Base-by-base conservation (phyloP, 257 asterid species). In the Plantago ovata region DNA sequence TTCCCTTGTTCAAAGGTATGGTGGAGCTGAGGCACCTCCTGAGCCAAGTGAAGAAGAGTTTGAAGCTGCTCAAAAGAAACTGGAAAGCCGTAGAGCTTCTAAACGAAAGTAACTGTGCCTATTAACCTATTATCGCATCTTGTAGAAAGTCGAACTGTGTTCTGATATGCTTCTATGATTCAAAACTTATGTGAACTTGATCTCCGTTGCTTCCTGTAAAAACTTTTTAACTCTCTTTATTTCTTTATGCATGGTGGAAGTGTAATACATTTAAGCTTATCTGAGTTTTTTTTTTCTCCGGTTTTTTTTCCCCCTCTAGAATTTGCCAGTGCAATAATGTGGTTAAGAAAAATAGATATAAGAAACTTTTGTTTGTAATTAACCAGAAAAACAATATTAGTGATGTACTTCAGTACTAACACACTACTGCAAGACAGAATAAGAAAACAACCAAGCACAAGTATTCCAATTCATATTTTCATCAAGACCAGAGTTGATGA, bases 31-130 rank as follows among this genome's bases (percentile, higher is more conserved):
- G 54, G 60, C 77, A 28, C 66, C 38, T 38, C 64, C 85, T 1
- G 89, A 86, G 65, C 98, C 98, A 38, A 86, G 84, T 60, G 95
- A 92, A 64, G 97, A 84, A 73, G 98, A 93, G 68, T 89, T 93
- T 45, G 94, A 86, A 86, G 95, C 97, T 69, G 83, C 88, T 64
- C 80, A 80, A 32, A 69, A 38, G 54, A 93, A 68, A 66, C 78
- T 93, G 2, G 96, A 86, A 72, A 75, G 82, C 20, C 79, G 74
- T 58, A 81, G 64, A 74, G 66, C 57, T 47, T 82, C 87, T 28
- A 85, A 88, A 75, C 65, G 78, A 16, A 88, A 85, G 81, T 72
- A 75, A 72, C 38, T 36, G 43, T 36, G 48, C 13, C 38, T 46
- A 23, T 24, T 13, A 14, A 32, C 9, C 1, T 10, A 52, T 41